A percentile compares a stretch with the other conserved stretches of the same genome.
Conservation (phyloP, 768 basidiomycete genomes). For the Boletellus ananiceps region DNA sequence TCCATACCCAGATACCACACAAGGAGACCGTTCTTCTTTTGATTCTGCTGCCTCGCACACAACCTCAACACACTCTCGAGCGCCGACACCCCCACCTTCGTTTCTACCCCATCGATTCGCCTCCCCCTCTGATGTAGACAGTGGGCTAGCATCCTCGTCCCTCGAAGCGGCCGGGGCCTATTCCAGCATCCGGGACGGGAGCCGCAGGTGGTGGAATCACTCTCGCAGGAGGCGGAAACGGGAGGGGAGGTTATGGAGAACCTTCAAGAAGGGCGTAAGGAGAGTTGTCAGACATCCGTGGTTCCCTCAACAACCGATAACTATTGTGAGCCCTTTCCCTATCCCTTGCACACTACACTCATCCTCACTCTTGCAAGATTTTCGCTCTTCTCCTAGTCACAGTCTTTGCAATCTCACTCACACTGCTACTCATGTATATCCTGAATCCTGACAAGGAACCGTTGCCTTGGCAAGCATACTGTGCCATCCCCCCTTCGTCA, state of each 20-base stretch:
- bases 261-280: constrained; percentile 51
- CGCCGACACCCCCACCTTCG: constrained; percentile 57
- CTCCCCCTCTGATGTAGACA: constrained; percentile 58
- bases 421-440: constrained; percentile 84
- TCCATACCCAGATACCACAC: constrained; percentile 27
- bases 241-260: constrained; percentile 43
- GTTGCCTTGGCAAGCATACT: constrained; percentile 92
- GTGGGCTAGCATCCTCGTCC: constrained; percentile 49
- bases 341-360: neutral
- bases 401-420: constrained; percentile 76
- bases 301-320: constrained; percentile 75
- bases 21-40: constrained; percentile 21
- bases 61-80: constrained; percentile 60
- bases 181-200: constrained; percentile 42
- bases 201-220: constrained; percentile 55
- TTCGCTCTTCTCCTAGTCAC: constrained; percentile 72
- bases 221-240: constrained; percentile 51
- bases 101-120: constrained; percentile 46
- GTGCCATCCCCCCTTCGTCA: constrained; percentile 58
- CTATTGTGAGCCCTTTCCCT: constrained; percentile 54
- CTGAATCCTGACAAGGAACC: constrained; percentile 96
- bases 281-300: constrained; percentile 64
- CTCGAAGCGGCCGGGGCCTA: constrained; percentile 27
- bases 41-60: constrained; percentile 30
- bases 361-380: constrained; percentile 42